Conservation (phyloP, 2,329 filamentous ascomycete species). For the Fusarium floridanum region DNA sequence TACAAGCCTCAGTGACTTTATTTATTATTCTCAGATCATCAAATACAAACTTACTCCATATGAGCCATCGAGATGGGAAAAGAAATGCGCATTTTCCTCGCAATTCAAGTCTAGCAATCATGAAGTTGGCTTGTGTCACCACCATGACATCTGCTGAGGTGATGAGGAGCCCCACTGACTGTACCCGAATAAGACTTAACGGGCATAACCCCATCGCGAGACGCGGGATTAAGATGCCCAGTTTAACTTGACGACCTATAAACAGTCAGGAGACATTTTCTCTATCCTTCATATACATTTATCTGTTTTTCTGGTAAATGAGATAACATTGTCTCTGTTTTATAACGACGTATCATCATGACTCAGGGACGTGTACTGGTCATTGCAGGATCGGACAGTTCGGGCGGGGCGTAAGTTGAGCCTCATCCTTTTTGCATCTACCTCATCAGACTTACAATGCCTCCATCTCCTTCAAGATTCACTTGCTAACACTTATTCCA, state of each 20-base stretch:
- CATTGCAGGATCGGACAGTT: constrained; percentile 91
- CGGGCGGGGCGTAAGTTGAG: constrained; percentile 80
- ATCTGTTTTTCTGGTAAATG: too few species aligned
- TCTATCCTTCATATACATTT: neutral
- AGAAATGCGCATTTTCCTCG: neutral
- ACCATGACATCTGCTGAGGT: constrained; percentile 30
- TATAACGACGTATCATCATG: constrained; percentile 46
- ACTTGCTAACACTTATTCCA: neutral
- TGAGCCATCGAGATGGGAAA: neutral
- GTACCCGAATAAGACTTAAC: neutral
- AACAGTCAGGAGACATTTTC: neutral
- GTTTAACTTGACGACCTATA: neutral
- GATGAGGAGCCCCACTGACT: constrained; percentile 31
- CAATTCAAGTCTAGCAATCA: neutral
- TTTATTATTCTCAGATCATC: neutral
- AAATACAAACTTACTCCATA: neutral
- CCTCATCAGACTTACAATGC: neutral
- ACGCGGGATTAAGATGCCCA: constrained; percentile 12
- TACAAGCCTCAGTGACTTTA: neutral
- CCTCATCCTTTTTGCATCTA: neutral
- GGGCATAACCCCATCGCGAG: neutral
- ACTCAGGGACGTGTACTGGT: constrained; percentile 73
- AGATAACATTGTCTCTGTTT: too few species aligned
- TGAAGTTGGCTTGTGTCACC: neutral
- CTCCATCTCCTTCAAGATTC: neutral